Base-by-base conservation (phyloP, 1,284 basidiomycete species). In the Grifola frondosa region DNA sequence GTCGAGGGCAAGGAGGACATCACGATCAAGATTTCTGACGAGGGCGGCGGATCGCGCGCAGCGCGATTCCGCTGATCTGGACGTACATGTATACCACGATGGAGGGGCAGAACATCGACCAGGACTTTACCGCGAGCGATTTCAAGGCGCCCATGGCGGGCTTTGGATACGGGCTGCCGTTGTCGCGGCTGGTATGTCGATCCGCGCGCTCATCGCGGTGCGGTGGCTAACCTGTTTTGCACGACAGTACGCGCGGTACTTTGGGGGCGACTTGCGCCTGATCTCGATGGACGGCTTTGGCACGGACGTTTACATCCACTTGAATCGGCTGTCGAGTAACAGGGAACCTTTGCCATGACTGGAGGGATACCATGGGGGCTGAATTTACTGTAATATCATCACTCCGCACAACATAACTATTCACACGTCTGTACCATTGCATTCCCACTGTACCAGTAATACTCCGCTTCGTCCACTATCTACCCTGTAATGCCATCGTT, bases 11-110 rank as follows among this genome's bases (percentile, higher is more conserved):
- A 83, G 52, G 87, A 88, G 64, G 96, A 99, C 64, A 98, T 99
- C 58, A 99, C 96, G 7, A 94, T 99, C 78, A 99, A 99, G 78
- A 98, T 99, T 56, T 83, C 79, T 17, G 91, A 93, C 64, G 96
- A 99, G 63, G 96, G 96, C 9, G 97, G 96, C 5, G 97, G 97
- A 99, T 99, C 48, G 84, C 94, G 15, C 71, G 96, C 35, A 91
- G 89, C 57, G 96, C 94, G 1, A 88, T 98, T 24, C 91, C 93
- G 5, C 76, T 97, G 40, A 97, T 98, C 40, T 99, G 96, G 96
- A 98, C 95, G 46, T 99, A 96, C 67, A 96, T 95, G 87, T 99
- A 99, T 64, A 99, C 97, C 25, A 99, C 97, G 2, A 97, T 98
- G 82, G 88, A 91, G 60, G 84, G 83, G 4, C 88, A 93, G 65